These are phyloP conservation scores for Coemansia sp. DNA, from an alignment of 192 early-diverging fungal genomes.

Conservation along the genomic window DNA sequence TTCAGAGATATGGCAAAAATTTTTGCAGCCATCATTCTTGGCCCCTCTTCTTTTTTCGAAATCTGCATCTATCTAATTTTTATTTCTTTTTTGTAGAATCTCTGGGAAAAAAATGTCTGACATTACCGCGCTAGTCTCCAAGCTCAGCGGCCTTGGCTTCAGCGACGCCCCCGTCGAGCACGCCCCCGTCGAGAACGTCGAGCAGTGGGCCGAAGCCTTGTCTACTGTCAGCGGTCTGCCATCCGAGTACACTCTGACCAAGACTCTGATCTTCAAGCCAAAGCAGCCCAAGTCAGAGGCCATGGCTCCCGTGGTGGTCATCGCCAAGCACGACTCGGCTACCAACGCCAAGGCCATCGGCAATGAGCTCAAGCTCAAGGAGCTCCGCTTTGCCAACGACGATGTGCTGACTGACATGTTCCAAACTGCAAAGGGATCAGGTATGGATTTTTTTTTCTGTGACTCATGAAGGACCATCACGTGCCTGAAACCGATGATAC, in stretches of 20 bases:
- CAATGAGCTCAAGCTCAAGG: slow-evolving; percentile 62
- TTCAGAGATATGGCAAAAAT: not conserved
- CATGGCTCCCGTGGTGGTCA: slow-evolving; percentile 61
- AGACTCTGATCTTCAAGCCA: slow-evolving; percentile 79
- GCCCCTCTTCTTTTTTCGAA: not conserved
- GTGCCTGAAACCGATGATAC: not conserved
- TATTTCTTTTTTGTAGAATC: not conserved
- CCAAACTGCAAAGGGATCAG: slow-evolving; percentile 58
- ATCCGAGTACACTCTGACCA: slow-evolving; percentile 51
- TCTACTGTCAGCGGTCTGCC: slow-evolving; percentile 28
- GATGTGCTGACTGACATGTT: slow-evolving; percentile 61
- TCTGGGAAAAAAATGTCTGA: slow-evolving; percentile 24
- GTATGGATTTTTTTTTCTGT: slow-evolving; percentile 39
- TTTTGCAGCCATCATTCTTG: not conserved
- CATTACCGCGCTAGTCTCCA: slow-evolving; percentile 32
- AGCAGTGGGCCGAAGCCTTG: slow-evolving; percentile 58
- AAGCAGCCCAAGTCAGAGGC: slow-evolving; percentile 68
- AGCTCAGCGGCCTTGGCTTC: slow-evolving; percentile 39
- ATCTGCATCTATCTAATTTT: not conserved
- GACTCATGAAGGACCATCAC: slow-evolving; percentile 16
- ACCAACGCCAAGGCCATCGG: slow-evolving; percentile 56
- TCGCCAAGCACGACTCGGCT: slow-evolving; percentile 58
- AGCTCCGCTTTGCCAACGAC: slow-evolving; percentile 70
- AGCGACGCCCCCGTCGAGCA: slow-evolving; percentile 53
- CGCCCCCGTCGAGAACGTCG: slow-evolving; percentile 56